Conservation (phyloP, 2,329 filamentous ascomycete genomes). For the Trichoderma aggressivum region DNA sequence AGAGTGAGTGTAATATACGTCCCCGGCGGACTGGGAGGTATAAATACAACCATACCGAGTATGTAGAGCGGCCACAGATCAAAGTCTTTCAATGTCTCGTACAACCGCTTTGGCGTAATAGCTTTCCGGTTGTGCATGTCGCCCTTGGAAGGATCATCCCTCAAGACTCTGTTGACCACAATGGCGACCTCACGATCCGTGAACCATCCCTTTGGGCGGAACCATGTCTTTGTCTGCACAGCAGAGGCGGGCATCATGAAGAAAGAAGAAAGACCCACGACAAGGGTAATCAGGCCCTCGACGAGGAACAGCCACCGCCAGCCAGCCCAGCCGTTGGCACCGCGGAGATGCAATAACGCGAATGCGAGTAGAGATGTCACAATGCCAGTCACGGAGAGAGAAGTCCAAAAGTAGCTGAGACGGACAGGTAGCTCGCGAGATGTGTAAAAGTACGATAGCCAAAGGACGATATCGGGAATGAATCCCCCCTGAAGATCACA, state of each 20-base stretch:
- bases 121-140: constrained; percentile 12
- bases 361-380: constrained; percentile 1
- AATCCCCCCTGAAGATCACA: background rate
- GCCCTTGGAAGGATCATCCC: constrained; percentile 5
- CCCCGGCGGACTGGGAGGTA: background rate
- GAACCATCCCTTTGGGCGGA: constrained; percentile 11
- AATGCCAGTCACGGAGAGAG: constrained; percentile 1
- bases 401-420: constrained; percentile 11
- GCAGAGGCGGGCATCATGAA: constrained; percentile 9
- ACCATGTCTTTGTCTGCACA: constrained; percentile 7
- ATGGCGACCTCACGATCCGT: constrained; percentile 3
- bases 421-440: constrained; percentile 3
- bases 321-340: background rate
- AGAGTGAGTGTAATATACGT: constrained; percentile 10
- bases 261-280: constrained; percentile 5
- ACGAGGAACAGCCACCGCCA: constrained; percentile 12
- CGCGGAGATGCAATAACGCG: background rate
- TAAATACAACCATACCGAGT: background rate
- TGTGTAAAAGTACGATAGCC: constrained; percentile 7
- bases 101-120: background rate
- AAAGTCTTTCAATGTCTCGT: constrained; percentile 6
- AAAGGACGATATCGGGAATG: constrained; percentile 10
- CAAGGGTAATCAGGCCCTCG: background rate
- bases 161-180: constrained; percentile 6
- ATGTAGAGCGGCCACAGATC: constrained; percentile 13